Evolutionary conservation across 495 filamentous ascomycete genomes (phyloP).

Genomic region (Podospora australis): DNA sequence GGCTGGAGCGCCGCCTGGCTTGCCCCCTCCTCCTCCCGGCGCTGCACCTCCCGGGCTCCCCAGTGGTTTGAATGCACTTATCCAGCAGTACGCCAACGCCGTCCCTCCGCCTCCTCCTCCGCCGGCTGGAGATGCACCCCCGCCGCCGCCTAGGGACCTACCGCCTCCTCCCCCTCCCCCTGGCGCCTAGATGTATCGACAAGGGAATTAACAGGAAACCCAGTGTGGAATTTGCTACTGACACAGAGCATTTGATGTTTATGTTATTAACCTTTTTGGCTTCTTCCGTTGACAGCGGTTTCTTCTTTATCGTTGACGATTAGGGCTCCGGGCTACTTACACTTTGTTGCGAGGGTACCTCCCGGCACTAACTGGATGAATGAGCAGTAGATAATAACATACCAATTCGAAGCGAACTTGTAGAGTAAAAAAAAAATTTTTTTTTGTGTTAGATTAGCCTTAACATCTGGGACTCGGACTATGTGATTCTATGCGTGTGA

Average conservation of each 20-base stretch:
- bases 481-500: neutral
- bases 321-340: too few species aligned
- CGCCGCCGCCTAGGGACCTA: constrained; percentile 69
- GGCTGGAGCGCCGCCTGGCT: constrained; percentile 43
- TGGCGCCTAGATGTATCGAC: constrained; percentile 34
- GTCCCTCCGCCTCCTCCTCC: constrained; percentile 51
- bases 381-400: too few species aligned
- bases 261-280: constrained; percentile 1
- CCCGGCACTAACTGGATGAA: too few species aligned
- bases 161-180: constrained; percentile 70
- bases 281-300: too few species aligned
- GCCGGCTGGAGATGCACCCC: constrained; percentile 55
- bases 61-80: constrained; percentile 54
- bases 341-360: too few species aligned
- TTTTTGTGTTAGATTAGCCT: neutral
- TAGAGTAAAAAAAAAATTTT: too few species aligned
- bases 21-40: constrained; percentile 54
- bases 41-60: constrained; percentile 50
- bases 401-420: too few species aligned
- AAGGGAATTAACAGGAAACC: constrained; percentile 4
- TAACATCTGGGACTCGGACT: neutral
- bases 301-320: too few species aligned
- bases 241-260: too few species aligned
- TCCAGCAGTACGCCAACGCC: constrained; percentile 58
- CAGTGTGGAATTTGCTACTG: constrained; percentile 14